These are phyloP conservation scores for Pittosporum tobira DNA, from an alignment of 129 eudicot species.

Conservation along the genomic window DNA sequence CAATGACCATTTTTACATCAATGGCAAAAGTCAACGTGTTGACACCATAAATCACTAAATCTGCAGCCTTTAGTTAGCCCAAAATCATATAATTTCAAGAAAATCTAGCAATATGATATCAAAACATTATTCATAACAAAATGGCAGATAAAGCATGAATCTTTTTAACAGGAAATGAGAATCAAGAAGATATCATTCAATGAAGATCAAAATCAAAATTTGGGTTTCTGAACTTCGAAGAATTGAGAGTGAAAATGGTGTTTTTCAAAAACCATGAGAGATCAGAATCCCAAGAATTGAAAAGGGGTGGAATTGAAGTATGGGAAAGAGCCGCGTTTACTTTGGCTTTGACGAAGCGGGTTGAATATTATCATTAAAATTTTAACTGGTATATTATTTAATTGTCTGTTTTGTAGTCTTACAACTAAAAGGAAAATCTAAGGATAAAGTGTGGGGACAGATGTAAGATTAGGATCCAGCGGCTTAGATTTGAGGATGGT, in stretches of 20 bases:
- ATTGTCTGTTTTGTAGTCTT: neutral
- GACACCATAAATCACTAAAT: slow-evolving; percentile 11
- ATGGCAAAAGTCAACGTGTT: slow-evolving; percentile 25
- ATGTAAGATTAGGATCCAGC: neutral
- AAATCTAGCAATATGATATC: slow-evolving; percentile 9
- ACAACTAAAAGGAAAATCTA: too few relatives aligned
- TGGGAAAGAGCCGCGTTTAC: neutral
- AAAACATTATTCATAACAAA: neutral
- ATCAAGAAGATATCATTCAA: slow-evolving; percentile 7
- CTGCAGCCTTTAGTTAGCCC: neutral
- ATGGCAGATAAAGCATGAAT: neutral
- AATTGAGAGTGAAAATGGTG: neutral
- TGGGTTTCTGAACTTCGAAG: neutral
- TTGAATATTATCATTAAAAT: neutral
- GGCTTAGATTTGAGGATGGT: neutral
- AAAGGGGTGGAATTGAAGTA: neutral
- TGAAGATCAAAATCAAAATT: neutral
- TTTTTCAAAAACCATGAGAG: neutral
- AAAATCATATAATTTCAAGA: slow-evolving; percentile 12
- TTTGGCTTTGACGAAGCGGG: neutral
- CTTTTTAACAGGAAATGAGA: neutral
- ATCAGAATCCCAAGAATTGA: slow-evolving; percentile 24
- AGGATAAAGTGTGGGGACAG: neutral
- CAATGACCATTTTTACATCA: slow-evolving; percentile 9
- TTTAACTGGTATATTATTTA: too few relatives aligned